Conservation (phyloP, 1,139 yeast species). For the Pichia sp. region DNA sequence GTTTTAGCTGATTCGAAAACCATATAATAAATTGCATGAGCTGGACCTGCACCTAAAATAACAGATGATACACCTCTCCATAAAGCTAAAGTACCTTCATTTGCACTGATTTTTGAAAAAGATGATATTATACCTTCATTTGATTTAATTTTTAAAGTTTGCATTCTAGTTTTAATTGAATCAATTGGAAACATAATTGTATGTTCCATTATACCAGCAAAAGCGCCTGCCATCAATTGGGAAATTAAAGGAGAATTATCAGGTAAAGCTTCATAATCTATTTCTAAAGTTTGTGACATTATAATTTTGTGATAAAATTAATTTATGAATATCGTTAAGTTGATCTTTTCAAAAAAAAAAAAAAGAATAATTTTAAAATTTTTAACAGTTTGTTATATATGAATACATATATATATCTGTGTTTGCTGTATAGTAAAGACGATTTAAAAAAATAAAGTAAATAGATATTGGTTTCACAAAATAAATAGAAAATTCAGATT, state of each 20-base stretch:
- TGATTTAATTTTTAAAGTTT: slow-evolving; percentile 42
- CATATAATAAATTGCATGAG: slow-evolving; percentile 96
- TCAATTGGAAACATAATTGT: slow-evolving; percentile 96
- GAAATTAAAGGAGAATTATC: slow-evolving; percentile 78
- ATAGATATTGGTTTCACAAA: too few species aligned
- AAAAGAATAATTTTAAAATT: neutral
- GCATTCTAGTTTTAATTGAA: slow-evolving; percentile 94
- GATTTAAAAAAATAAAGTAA: too few species aligned
- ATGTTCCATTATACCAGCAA: slow-evolving; percentile 98
- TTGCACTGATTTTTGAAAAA: slow-evolving; percentile 67
- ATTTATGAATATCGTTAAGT: too few species aligned
- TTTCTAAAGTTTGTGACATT: slow-evolving; percentile 33
- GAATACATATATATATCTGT: too few species aligned
- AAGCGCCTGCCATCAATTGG: slow-evolving; percentile 88
- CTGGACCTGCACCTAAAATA: slow-evolving; percentile 98
- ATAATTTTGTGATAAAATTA: too few species aligned
- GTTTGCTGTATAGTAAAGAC: too few species aligned
- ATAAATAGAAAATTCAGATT: too few species aligned
- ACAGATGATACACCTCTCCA: slow-evolving; percentile 97
- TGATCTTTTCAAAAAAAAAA: too few species aligned
- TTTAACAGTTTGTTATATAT: too few species aligned
- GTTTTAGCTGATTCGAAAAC: slow-evolving; percentile 87
- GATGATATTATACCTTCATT: slow-evolving; percentile 46
- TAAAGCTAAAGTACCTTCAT: slow-evolving; percentile 85
- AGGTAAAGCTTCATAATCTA: slow-evolving; percentile 91